phyloP scores from a whole-genome alignment of 2,329 filamentous ascomycete species.

The Clarireedia homoeocarpa region DNA sequence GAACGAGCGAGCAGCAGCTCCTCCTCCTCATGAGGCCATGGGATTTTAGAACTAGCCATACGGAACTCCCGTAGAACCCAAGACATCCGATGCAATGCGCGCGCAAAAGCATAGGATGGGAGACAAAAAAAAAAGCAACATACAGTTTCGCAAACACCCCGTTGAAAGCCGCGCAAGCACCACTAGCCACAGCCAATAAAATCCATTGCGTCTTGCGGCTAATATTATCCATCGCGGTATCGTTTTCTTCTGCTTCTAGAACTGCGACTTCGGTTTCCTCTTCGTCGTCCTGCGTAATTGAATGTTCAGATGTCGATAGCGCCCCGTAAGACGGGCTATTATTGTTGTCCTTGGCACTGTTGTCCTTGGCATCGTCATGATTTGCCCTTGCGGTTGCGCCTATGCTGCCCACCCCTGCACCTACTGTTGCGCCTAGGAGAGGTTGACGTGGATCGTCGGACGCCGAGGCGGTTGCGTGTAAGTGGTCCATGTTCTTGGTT shows the following conservation, averaged over 20 bases:
- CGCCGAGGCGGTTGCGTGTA: not conserved
- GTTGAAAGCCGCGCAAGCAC: constrained; percentile 72
- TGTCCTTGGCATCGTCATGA: not conserved
- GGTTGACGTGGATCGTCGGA: constrained; percentile 11
- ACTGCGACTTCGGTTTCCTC: not conserved
- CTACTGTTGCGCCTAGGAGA: constrained; percentile 9
- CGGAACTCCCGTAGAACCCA: not conserved
- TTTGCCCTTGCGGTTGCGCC: not conserved
- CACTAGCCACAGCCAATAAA: constrained; percentile 62
- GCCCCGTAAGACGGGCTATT: not conserved
- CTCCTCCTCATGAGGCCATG: not conserved
- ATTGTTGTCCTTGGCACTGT: not conserved
- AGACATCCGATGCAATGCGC: not conserved
- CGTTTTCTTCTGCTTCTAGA: not conserved
- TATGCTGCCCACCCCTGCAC: not conserved
- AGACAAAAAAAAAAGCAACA: constrained; percentile 25
- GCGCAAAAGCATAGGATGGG: not conserved
- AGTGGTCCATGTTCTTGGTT: not conserved
- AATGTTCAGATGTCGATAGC: not conserved
- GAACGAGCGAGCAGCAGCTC: not conserved
- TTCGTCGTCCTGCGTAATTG: not conserved
- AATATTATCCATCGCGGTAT: constrained; percentile 25
- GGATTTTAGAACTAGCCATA: not conserved
- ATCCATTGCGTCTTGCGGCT: constrained; percentile 49
- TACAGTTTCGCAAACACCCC: constrained; percentile 70